Evolutionary conservation across 2,329 filamentous ascomycete species (phyloP).

Genomic region (Aspergillus hortae): DNA sequence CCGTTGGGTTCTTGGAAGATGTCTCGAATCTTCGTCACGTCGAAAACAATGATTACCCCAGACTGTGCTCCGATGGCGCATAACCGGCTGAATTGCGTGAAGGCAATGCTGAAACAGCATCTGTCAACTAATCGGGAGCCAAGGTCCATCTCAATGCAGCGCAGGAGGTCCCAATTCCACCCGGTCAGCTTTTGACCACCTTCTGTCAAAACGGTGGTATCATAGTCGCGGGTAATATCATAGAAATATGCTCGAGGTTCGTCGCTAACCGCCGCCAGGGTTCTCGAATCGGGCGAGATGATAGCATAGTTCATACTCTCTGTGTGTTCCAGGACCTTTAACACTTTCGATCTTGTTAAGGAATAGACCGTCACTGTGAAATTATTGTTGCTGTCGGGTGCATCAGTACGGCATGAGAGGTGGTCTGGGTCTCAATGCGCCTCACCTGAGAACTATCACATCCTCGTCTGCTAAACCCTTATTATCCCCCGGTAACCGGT

Average conservation of each 20-base stretch:
- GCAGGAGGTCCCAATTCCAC: conserved; percentile 41
- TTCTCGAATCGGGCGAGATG: conserved; percentile 82
- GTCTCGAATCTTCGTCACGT: conserved; percentile 32
- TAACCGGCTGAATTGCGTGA: conserved; percentile 47
- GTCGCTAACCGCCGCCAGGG: conserved; percentile 82
- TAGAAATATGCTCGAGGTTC: conserved; percentile 85
- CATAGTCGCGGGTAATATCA: conserved; percentile 39
- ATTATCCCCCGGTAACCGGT: conserved; percentile 48
- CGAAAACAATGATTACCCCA: conserved; percentile 46
- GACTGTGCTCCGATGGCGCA: conserved; percentile 51
- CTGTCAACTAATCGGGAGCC: conserved; percentile 39
- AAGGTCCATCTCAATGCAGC: conserved; percentile 39
- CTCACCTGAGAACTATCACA: conserved; percentile 50
- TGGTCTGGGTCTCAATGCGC: conserved; percentile 35
- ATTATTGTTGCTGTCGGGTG: conserved; percentile 78
- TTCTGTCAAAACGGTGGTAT: conserved; percentile 23
- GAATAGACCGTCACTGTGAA: conserved; percentile 81
- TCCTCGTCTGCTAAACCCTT: conserved; percentile 51
- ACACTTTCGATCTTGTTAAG: conserved; percentile 62
- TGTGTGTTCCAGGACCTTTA: conserved; percentile 70
- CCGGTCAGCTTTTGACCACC: conserved; percentile 33
- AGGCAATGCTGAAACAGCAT: conserved; percentile 48
- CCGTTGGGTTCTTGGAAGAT: conserved; percentile 18
- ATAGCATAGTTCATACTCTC: conserved; percentile 90
- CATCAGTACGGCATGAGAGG: conserved; percentile 55